Conservation (phyloP, 805 yeast genomes). For the Metschnikowia proteae region DNA sequence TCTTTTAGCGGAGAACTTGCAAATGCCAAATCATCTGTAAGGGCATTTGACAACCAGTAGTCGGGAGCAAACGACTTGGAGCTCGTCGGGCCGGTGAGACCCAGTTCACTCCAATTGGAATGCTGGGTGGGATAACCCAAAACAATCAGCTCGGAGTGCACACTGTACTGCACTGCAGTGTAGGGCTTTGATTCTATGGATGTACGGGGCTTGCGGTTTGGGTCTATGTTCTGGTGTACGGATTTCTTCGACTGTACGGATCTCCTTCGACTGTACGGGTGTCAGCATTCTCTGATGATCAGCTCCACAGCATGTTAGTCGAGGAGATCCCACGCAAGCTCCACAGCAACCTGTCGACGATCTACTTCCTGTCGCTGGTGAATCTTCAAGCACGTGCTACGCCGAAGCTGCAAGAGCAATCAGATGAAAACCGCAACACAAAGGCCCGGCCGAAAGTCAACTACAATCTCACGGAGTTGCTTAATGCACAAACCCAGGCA, state of each 20-base stretch:
- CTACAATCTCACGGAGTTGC: slow-evolving; percentile 40
- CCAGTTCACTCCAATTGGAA: too few relatives aligned
- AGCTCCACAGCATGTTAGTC: slow-evolving; percentile 30
- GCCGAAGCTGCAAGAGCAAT: slow-evolving; percentile 15
- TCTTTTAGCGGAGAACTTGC: not conserved
- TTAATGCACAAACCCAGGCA: slow-evolving; percentile 40
- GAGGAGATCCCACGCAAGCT: slow-evolving; percentile 40
- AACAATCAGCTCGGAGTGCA: too few relatives aligned
- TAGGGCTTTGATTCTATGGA: too few relatives aligned
- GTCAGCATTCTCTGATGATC: not conserved
- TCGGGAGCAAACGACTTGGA: too few relatives aligned
- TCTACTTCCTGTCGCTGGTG: slow-evolving; percentile 40
- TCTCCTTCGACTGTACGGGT: not conserved
- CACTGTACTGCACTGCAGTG: too few relatives aligned
- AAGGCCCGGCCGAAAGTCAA: slow-evolving; percentile 41
- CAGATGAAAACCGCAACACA: slow-evolving; percentile 21
- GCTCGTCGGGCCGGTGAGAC: too few relatives aligned
- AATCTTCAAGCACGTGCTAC: slow-evolving; percentile 39
- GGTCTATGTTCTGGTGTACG: not conserved
- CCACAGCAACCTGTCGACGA: slow-evolving; percentile 31
- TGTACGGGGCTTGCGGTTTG: too few relatives aligned
- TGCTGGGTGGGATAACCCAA: too few relatives aligned
- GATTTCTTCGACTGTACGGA: not conserved
- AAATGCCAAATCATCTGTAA: too few relatives aligned
- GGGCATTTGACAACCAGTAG: too few relatives aligned